These are phyloP conservation scores for Lactarius indigo DNA, from an alignment of 768 basidiomycete species.

Conservation along the genomic window DNA sequence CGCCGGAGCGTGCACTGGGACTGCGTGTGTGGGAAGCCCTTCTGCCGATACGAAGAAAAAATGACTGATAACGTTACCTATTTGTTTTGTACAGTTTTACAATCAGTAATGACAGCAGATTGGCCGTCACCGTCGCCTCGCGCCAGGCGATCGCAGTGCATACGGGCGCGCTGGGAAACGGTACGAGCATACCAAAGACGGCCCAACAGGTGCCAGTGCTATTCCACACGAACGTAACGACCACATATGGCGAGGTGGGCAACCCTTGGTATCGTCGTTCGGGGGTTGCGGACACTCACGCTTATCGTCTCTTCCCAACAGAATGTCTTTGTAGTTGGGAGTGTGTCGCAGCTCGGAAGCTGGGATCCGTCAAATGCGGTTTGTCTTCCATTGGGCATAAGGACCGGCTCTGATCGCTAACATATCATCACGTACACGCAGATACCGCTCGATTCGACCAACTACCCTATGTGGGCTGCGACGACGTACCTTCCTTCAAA, in stretches of 20 bases:
- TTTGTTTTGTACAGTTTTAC: constrained; percentile 21
- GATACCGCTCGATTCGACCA: constrained; percentile 50
- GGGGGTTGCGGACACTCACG: background rate
- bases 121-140: constrained; percentile 28
- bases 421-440: constrained; percentile 22
- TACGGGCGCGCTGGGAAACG: constrained; percentile 18
- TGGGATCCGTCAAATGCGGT: constrained; percentile 52
- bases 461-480: constrained; percentile 53
- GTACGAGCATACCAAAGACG: background rate
- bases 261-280: background rate
- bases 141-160: constrained; percentile 31
- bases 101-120: constrained; percentile 18
- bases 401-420: background rate
- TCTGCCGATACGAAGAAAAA: background rate
- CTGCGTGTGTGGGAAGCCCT: constrained; percentile 35
- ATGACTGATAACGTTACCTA: background rate
- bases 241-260: constrained; percentile 53
- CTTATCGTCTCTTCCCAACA: constrained; percentile 26
- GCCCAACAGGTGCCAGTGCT: constrained; percentile 12
- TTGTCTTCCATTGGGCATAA: constrained; percentile 15
- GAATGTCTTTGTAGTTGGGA: constrained; percentile 61
- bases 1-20: constrained; percentile 46
- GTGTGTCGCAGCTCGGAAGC: constrained; percentile 49
- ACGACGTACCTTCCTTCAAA: constrained; percentile 48
- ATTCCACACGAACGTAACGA: constrained; percentile 54